These are phyloP conservation scores for Trichomonas tenax DNA, from an alignment of 208 protist species.

Conservation along the genomic window DNA sequence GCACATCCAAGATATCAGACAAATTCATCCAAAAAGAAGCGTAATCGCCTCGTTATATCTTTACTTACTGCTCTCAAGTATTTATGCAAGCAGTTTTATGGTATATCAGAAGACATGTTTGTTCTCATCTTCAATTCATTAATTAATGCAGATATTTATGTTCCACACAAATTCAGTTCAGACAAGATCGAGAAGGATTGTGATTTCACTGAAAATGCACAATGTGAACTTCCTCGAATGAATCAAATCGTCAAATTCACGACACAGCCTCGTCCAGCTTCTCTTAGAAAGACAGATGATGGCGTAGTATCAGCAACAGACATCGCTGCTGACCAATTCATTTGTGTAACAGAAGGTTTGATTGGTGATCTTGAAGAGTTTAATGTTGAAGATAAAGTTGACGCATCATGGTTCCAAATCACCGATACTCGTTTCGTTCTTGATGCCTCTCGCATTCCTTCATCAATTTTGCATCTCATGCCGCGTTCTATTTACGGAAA, in stretches of 20 bases:
- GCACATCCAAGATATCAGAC: not conserved
- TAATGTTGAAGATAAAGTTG: not conserved
- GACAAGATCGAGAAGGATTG: not conserved
- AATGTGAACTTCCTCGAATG: not conserved
- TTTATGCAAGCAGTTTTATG: not conserved
- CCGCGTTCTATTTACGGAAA: not conserved
- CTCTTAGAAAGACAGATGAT: not conserved
- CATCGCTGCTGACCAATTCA: not conserved
- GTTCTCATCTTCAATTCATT: not conserved
- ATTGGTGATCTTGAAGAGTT: constrained; percentile 17
- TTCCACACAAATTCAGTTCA: not conserved
- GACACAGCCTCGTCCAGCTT: not conserved
- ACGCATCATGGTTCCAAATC: not conserved
- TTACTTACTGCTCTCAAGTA: not conserved
- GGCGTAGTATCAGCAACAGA: not conserved
- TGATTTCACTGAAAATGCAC: not conserved
- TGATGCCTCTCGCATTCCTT: not conserved
- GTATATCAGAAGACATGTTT: not conserved
- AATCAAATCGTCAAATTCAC: not conserved
- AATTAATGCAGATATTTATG: not conserved
- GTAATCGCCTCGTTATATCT: not conserved
- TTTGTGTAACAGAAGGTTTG: not conserved
- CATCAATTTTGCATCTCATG: not conserved
- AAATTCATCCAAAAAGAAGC: not conserved
- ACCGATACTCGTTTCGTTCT: not conserved